Base-by-base conservation (phyloP, 495 filamentous ascomycete genomes). In the Daldinia decipiens region DNA sequence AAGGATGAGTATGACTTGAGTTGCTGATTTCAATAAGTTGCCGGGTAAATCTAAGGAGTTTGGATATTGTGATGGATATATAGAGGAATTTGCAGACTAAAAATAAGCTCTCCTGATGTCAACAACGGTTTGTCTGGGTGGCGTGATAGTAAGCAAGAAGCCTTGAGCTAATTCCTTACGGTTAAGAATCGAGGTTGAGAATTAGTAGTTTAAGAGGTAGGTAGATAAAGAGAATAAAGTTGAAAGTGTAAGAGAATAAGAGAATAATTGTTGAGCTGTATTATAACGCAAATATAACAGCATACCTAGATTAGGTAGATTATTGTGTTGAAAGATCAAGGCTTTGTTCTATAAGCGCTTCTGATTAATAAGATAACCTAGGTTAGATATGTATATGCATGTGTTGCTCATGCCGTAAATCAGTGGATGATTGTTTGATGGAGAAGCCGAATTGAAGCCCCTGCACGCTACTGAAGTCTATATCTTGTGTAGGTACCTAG, bases 301-400 rank as follows among this genome's bases (percentile, higher is more conserved):
- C 9, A 12, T 12, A 24, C 19, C 19, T 47, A 47, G 3, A 24
- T 12, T 47, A 47, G 43, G 17, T 24, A 47, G 19, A 24, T 1
- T 21, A 47, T 24, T 47, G 3, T 24, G 5, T 47, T 21, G 19
- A 47, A 47, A 8, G 43, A 47, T 12, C 19, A 24, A 21, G 43
- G 4, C 17, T 24, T 47, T 47, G 11, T 47, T 47, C 19, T 24
- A 47, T 21, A 45, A 47, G 43, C 43, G 19, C 13, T 21, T 47
- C 21, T 21, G 43, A 47, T 47, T 47, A 47, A 47, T 47, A 47
- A 47, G 43, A 21, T 47, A 47, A 47, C 43, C 43, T 47, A 47
- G 43, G 43, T 47, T 45, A 19, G 0, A 17, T 24, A 47, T 17
- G 24, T 19, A 9, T 47, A 47, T 47, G 43, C 43, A 47, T 47